Percentiles rank a stretch among this genome's conserved stretches.
phyloP scores from a whole-genome alignment of 352 stramenopile genomes.

The Phytophthora syringae region DNA sequence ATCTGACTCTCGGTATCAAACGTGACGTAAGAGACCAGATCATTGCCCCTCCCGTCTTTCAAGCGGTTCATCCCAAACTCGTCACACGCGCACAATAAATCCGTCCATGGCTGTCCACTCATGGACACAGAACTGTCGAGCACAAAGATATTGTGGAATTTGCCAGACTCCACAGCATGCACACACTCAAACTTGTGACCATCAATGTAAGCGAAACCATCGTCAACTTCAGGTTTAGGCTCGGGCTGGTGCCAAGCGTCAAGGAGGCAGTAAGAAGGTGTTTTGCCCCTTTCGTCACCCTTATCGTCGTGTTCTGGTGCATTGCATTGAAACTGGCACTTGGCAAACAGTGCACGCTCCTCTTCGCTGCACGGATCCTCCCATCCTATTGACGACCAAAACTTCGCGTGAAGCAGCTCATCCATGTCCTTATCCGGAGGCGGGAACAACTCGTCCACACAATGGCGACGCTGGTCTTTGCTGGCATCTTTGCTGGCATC shows the following conservation, averaged over 20 bases:
- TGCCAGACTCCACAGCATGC: slow-evolving; percentile 25
- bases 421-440: slow-evolving; percentile 36
- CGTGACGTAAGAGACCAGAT: slow-evolving; percentile 47
- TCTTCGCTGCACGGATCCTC: slow-evolving; percentile 42
- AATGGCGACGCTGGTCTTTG: slow-evolving; percentile 47
- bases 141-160: no score
- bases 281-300: slow-evolving; percentile 1
- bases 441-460: slow-evolving; percentile 28
- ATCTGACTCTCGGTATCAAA: slow-evolving; percentile 31
- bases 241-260: slow-evolving; percentile 45
- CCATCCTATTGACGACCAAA: slow-evolving; percentile 47
- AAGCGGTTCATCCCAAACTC: slow-evolving; percentile 35
- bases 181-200: slow-evolving; percentile 49
- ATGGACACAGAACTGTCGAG: slow-evolving; percentile 50
- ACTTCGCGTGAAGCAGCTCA: slow-evolving; percentile 47
- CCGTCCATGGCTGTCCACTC: slow-evolving; percentile 35
- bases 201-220: slow-evolving; percentile 25
- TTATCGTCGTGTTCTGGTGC: slow-evolving; percentile 40
- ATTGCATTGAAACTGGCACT: slow-evolving; percentile 47
- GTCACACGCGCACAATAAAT: slow-evolving; percentile 30
- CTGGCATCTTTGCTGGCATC: slow-evolving; percentile 23
- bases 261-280: slow-evolving; percentile 36
- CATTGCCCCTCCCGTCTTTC: slow-evolving; percentile 21
- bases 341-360: slow-evolving; percentile 35
- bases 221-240: slow-evolving; percentile 52